phyloP scores from a whole-genome alignment of 1,139 yeast genomes.

The Sugiyamaella novakii region DNA sequence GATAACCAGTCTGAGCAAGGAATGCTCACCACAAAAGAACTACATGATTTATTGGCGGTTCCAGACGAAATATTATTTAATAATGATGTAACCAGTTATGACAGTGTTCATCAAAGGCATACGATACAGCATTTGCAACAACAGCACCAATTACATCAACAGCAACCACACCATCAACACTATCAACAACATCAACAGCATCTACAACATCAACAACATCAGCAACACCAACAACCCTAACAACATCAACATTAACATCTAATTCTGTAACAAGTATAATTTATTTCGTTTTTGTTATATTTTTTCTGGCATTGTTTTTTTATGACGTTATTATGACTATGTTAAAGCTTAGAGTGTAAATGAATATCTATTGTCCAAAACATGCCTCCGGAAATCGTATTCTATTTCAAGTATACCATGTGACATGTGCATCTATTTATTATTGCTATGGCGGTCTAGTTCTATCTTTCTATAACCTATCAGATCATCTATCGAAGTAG shows the following conservation, averaged over 20 bases:
- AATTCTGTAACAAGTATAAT: not conserved
- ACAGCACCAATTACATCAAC: not conserved
- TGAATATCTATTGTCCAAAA: no score
- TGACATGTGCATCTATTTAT: no score
- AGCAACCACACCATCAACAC: not conserved
- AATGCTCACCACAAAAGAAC: conserved; percentile 20
- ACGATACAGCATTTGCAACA: not conserved
- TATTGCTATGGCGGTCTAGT: not conserved
- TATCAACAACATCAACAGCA: not conserved
- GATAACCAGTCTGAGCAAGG: conserved; percentile 20
- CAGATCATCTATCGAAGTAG: conserved; percentile 43
- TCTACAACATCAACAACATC: not conserved
- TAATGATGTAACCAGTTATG: conserved; percentile 1
- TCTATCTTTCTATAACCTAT: conserved; percentile 2
- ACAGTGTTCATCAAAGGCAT: not conserved
- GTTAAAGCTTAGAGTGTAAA: no score
- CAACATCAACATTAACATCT: no score
- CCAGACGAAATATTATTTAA: conserved; percentile 12
- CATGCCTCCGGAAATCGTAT: no score
- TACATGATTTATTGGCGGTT: conserved; percentile 22
- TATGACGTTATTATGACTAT: no score
- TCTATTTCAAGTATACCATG: no score
- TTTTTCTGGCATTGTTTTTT: no score
- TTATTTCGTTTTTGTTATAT: not conserved
- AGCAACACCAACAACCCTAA: not conserved